Evolutionary conservation across 768 basidiomycete species (phyloP).

Genomic region (Cytidiella melzeri): DNA sequence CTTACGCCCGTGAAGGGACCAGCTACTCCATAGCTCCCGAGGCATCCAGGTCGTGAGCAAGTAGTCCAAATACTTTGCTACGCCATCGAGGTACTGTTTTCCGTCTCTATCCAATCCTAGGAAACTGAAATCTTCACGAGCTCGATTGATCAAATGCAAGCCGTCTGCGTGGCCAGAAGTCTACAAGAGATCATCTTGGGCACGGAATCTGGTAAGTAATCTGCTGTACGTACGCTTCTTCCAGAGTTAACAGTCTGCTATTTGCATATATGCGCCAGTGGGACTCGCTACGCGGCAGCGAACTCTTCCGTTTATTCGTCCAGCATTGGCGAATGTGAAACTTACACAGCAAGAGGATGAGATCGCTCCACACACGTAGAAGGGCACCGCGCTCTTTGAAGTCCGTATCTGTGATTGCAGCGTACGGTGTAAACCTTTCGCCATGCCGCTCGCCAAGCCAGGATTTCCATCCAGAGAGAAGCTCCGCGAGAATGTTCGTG

Average conservation of each 20-base stretch:
- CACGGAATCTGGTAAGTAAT: background rate
- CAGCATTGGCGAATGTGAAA: constrained; percentile 29
- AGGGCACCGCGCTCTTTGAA: constrained; percentile 28
- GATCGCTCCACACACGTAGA: constrained; percentile 21
- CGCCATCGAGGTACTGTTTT: background rate
- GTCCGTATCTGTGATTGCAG: constrained; percentile 30
- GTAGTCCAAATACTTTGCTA: constrained; percentile 19
- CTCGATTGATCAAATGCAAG: background rate
- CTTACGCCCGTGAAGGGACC: constrained; percentile 24
- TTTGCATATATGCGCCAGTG: background rate
- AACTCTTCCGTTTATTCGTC: constrained; percentile 2
- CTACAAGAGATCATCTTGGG: background rate
- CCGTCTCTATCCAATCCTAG: background rate
- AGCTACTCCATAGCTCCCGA: constrained; percentile 26
- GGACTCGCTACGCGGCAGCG: background rate
- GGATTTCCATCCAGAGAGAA: constrained; percentile 22
- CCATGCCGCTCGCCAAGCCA: constrained; percentile 11
- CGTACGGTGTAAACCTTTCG: constrained; percentile 17
- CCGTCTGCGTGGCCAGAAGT: constrained; percentile 1
- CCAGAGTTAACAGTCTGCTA: background rate
- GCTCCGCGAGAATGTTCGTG: constrained; percentile 17
- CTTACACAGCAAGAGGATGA: constrained; percentile 30
- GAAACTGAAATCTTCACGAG: background rate
- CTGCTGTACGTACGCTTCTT: background rate
- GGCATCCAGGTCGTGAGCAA: constrained; percentile 23